Conservation (phyloP, 2,329 filamentous ascomycete species). For the Monilinia polystroma region DNA sequence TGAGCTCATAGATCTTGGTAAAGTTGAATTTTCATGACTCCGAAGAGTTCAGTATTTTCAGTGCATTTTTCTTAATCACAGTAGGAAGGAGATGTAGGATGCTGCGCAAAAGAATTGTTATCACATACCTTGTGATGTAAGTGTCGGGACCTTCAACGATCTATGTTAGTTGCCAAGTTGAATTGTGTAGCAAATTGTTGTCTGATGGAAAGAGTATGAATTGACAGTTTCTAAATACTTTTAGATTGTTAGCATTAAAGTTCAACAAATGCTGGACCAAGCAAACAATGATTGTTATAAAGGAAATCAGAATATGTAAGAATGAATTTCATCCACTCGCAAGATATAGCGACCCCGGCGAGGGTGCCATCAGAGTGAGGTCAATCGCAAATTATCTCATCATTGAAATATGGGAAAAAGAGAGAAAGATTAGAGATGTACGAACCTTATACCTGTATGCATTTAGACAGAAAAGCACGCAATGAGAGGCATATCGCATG, state of each 20-base stretch:
- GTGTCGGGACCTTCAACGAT: neutral
- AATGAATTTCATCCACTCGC: conserved; percentile 82
- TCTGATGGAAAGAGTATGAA: neutral
- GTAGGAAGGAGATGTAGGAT: conserved; percentile 13
- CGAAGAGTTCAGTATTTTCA: conserved; percentile 43
- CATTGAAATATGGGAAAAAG: conserved; percentile 49
- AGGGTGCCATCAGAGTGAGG: conserved; percentile 76
- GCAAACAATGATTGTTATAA: neutral
- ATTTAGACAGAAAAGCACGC: too few relatives aligned
- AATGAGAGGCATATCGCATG: neutral
- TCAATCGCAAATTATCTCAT: conserved; percentile 99
- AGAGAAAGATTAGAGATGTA: neutral
- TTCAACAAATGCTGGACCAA: neutral
- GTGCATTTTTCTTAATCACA: conserved; percentile 43
- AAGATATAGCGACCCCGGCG: conserved; percentile 86
- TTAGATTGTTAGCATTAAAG: neutral
- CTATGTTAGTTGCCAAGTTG: conserved; percentile 1
- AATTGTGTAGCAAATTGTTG: neutral
- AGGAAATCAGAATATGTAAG: conserved; percentile 95
- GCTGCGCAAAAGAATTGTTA: neutral
- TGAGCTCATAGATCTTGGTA: conserved; percentile 44
- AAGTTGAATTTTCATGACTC: conserved; percentile 39
- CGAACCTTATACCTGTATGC: conserved; percentile 16
- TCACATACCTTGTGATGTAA: conserved; percentile 3
- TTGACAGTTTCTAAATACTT: neutral